Evolutionary conservation across 371 early-diverging fungal species (phyloP), one percentile per base, ranked within the genome.

Genomic region (Mortierella sp.): DNA sequence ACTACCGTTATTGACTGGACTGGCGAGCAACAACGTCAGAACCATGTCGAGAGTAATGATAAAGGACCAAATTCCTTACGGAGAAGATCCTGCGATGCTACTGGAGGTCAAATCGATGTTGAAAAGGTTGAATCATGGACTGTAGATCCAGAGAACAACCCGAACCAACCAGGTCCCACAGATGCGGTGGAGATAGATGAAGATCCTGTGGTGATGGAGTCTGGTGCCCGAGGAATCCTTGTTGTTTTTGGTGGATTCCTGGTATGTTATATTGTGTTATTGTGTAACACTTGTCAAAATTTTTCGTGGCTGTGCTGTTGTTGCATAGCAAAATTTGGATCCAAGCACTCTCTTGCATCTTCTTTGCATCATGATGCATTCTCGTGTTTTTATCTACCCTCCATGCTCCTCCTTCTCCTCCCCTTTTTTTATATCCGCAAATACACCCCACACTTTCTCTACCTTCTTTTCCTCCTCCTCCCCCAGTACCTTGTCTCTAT

Each of bases 171-270:
- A 18, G n/a, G 22, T 8, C 8, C 6, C 18, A 16, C 28, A 28
- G 55, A 28, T 30, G 26, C 30, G 2, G 28, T 12, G 14, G 55
- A 0, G 1, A 43, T 37, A n/a, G 66, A 60, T 49, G 79, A 70
- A 20, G 79, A 71, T 1, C 72, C 64, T 37, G 35, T 79, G 11
- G 75, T 79, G 22, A 79, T 79, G 80, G 80, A 79, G 43, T 70
- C 71, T 72, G 87, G 87, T 45, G 81, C 83, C n/a, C 80, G 75
- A 54, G 87, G 87, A 32, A 83, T 84, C 77, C 64, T 85, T 8
- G 83, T 87, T 16, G 87, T 87, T 51, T 65, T 85, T 66, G 85
- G 84, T 8, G 85, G 84, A 24, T 87, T 86, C 65, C 66, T 85
- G 81, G 87, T 87, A 83, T 73, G 72, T 49, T 39, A n/a, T 66